These are phyloP conservation scores for Neofusicoccum kwambonambiense DNA, from an alignment of 2,329 filamentous ascomycete genomes.

Conservation along the genomic window DNA sequence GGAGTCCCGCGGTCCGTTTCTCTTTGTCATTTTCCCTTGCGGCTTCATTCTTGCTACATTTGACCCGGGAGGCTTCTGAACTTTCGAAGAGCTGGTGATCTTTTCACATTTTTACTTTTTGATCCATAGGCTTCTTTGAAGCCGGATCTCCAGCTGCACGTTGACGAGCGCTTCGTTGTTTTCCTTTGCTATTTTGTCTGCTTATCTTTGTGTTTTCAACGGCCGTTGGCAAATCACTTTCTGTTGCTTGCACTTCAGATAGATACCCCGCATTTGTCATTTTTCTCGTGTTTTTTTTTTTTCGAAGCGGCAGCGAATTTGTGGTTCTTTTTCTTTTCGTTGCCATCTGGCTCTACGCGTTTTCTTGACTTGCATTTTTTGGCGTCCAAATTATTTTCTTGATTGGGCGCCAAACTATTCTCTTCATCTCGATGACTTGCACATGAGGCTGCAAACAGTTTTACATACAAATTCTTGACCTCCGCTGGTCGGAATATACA, in stretches of 20 bases:
- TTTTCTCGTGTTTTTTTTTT: neutral
- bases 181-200: neutral
- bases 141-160: neutral
- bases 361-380: neutral
- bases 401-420: neutral
- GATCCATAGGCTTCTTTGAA: neutral
- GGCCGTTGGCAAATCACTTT: neutral
- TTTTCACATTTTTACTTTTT: neutral
- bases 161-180: neutral
- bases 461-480: neutral
- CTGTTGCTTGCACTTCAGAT: slow-evolving; percentile 12
- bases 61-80: neutral
- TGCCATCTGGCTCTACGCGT: neutral
- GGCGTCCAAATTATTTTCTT: neutral
- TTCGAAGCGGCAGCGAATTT: neutral
- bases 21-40: neutral
- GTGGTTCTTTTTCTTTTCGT: neutral
- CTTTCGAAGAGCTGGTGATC: slow-evolving; percentile 1
- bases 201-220: neutral
- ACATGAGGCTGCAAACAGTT: neutral
- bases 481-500: slow-evolving; percentile 3
- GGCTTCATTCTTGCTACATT: neutral
- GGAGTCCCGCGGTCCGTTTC: neutral
- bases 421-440: neutral
- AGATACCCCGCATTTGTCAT: slow-evolving; percentile 10